Conservation (phyloP, 2,329 filamentous ascomycete genomes). For the Venturia oleaginea region DNA sequence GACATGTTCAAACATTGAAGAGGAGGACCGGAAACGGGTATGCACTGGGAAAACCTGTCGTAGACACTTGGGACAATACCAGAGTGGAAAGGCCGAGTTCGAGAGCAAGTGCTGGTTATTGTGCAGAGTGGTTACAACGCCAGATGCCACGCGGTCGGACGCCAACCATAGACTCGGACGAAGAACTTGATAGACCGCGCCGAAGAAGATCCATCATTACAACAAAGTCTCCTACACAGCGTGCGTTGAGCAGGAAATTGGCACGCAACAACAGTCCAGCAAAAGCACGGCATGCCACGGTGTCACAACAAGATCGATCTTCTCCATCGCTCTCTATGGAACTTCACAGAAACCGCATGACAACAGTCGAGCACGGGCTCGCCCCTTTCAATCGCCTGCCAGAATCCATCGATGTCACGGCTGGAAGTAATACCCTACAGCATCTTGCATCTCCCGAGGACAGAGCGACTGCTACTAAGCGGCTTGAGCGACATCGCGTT, state of each 20-base stretch:
- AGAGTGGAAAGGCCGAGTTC: conserved; percentile 4
- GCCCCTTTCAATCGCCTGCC: not conserved
- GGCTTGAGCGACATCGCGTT: not conserved
- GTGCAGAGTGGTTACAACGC: conserved; percentile 5
- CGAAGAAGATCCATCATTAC: not conserved
- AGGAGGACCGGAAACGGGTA: not conserved
- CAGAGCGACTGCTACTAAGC: not conserved
- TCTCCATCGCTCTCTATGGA: not conserved
- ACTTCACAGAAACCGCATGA: not conserved
- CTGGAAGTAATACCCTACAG: not conserved
- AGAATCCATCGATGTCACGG: not conserved
- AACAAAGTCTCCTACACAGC: conserved; percentile 4
- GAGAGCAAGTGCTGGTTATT: conserved; percentile 13
- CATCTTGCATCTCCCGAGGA: not conserved
- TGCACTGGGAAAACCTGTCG: not conserved
- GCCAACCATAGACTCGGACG: not conserved
- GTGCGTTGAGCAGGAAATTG: not conserved
- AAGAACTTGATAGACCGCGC: not conserved
- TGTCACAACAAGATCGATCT: not conserved
- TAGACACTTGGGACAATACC: not conserved
- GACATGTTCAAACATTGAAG: not conserved
- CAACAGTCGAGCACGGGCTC: not conserved
- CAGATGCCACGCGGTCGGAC: not conserved
- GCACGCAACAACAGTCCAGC: not conserved
- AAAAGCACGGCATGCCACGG: not conserved